Evolutionary conservation across 23 red algal species (phyloP), one percentile per base, ranked within the genome.

Genomic region (Gracilariopsis chorda): DNA sequence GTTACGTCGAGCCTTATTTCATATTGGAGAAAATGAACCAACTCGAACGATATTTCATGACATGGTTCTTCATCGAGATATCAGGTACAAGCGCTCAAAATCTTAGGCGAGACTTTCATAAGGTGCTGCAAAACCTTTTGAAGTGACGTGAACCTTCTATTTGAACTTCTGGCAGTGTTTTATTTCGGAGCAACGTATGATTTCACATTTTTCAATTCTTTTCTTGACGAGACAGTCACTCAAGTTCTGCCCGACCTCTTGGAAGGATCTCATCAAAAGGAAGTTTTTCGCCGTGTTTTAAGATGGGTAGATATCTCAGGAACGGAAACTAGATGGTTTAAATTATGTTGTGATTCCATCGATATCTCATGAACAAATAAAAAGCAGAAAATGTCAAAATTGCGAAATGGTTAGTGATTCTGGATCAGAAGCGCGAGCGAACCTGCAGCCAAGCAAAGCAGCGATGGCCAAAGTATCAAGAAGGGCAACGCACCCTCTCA

Each of bases 121-220:
- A 53, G 80, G 16, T 96, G 91, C 72, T 96, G 80, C 48, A 30
- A 21, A 23, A 59, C 42, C 3, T 88, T 96, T 63, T 25, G 32
- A 27, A 78, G 52, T 20, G 90, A 91, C 21, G 63, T 99, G 14
- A 83, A 77, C 46, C 61, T 78, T n/a, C 78, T 99, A 20, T 99
- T 95, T 82, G 49, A 84, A 24, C 60, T 99, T 39, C 80, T 99
- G 29, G 81, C 86, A 32, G 82, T 99, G 20, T 99, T 99, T 89
- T 95, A 86, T 16, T 46, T 83, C 1, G 77, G 94, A 33, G 84
- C 91, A 77, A 75, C 90, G n/a, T 74, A 52, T 28, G 97, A 99
- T 51, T 99, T 99, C 72, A 60, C 88, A 1, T 99, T 99, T 87
- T 84, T 99, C 44, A 78, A 77, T 35, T 51, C 49, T 0, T 99